phyloP scores from a whole-genome alignment of 2,329 filamentous ascomycete species.

The Clarireedia homoeocarpa region DNA sequence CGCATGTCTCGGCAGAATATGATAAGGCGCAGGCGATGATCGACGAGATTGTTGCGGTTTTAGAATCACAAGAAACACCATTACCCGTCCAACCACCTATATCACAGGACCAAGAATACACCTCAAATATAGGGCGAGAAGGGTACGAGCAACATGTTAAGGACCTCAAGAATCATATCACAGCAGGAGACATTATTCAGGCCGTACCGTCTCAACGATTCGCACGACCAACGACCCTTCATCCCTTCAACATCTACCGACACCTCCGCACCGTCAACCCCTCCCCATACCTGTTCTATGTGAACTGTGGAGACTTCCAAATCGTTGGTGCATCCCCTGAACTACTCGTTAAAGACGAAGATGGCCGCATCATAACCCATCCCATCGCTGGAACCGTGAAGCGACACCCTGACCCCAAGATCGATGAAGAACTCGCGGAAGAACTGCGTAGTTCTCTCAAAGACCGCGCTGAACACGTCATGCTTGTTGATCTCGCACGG shows the following conservation, averaged over 20 bases:
- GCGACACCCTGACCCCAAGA: slow-evolving; percentile 69
- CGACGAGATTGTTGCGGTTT: slow-evolving; percentile 57
- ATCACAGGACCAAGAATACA: slow-evolving; percentile 66
- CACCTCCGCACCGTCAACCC: slow-evolving; percentile 96
- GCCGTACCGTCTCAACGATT: slow-evolving; percentile 93
- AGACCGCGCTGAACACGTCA: slow-evolving; percentile 91
- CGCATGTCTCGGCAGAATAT: slow-evolving; percentile 61
- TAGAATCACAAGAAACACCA: slow-evolving; percentile 68
- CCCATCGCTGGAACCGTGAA: slow-evolving; percentile 95
- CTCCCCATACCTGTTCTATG: slow-evolving; percentile 93
- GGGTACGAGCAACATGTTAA: slow-evolving; percentile 91
- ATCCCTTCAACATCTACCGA: slow-evolving; percentile 97
- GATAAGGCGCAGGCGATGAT: slow-evolving; percentile 57
- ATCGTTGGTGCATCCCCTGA: slow-evolving; percentile 94
- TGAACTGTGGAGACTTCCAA: slow-evolving; percentile 86
- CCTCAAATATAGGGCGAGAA: slow-evolving; percentile 79
- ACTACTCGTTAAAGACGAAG: slow-evolving; percentile 84
- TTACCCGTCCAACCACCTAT: slow-evolving; percentile 72
- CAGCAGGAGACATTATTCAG: slow-evolving; percentile 91
- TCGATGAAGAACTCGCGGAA: slow-evolving; percentile 72
- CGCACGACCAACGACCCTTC: slow-evolving; percentile 77
- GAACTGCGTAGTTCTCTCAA: slow-evolving; percentile 76
- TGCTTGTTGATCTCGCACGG: slow-evolving; percentile 91
- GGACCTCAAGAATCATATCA: slow-evolving; percentile 82
- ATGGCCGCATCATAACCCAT: slow-evolving; percentile 84